Base-by-base conservation (phyloP, 768 basidiomycete genomes). In the Tylopilus plumbeoviolaceoides region DNA sequence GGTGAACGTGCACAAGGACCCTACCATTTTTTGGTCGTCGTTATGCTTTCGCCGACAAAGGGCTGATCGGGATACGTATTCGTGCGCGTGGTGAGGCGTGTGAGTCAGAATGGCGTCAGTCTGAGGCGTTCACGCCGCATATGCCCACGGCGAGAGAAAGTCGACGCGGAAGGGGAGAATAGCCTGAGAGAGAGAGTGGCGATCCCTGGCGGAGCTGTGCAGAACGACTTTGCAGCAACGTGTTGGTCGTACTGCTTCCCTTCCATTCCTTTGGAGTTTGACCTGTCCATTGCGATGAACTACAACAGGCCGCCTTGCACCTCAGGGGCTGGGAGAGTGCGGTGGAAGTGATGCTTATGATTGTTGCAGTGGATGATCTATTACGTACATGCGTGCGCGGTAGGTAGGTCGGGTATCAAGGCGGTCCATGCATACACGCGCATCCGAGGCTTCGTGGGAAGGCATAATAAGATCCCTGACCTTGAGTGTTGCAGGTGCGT, bases 211-310 rank as follows among this genome's bases (percentile, higher is more conserved):
- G 47, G 18, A 54, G 48, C 48, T 53, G 56, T 48, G 56, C 40
- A 25, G 28, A 27, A 48, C 31, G 33, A 49, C 15, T n/a, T 48
- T 39, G 49, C 30, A 27, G 41, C 39, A 66, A 66, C 64, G 64
- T 66, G 63, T 64, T 58, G 50, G 46, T 51, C 50, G 50, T 53
- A 46, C 47, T 44, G 58, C 55, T 54, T 57, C 58, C 12, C 35
- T 48, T 56, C 56, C 49, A 54, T 50, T 64, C 59, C 14, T 17
- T 7, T 31, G 45, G 3, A 15, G 35, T 54, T 12, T 27, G 9
- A 39, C 47, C 47, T 38, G 27, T 51, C 20, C 44, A 45, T 35
- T 49, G 41, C 36, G 45, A 53, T 39, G 59, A 44, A n/a, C 28
- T 15, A 43, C 55, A 30, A 43, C 55, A 47, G 46, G 47, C 38